phyloP scores from a whole-genome alignment of 2,329 filamentous ascomycete species.

The Rachicladosporium sp. region DNA sequence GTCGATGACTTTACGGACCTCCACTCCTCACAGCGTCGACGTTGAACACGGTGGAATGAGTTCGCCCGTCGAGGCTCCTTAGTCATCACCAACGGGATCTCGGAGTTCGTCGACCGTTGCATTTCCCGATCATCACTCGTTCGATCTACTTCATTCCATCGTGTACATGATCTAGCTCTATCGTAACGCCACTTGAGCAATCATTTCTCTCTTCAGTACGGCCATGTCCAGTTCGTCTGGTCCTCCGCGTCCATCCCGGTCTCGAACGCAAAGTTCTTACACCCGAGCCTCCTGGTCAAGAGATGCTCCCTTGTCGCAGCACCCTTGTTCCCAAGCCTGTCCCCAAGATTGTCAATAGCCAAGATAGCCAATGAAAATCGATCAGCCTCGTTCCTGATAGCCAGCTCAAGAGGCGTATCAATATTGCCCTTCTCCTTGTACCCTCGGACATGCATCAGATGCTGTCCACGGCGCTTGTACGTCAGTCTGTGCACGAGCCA shows the following conservation, averaged over 20 bases:
- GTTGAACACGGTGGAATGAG: too few relatives aligned
- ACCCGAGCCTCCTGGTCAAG: slow-evolving; percentile 51
- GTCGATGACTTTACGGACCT: too few relatives aligned
- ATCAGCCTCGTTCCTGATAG: slow-evolving; percentile 66
- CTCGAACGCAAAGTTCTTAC: slow-evolving; percentile 54
- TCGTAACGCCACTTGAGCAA: too few relatives aligned
- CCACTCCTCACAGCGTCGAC: too few relatives aligned
- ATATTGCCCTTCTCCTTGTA: slow-evolving; percentile 80
- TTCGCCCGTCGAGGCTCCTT: too few relatives aligned
- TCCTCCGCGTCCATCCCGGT: slow-evolving; percentile 56
- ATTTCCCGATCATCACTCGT: too few relatives aligned
- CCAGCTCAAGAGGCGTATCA: slow-evolving; percentile 66
- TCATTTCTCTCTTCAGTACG: slow-evolving; percentile 22
- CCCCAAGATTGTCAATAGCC: slow-evolving; percentile 56
- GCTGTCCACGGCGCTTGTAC: slow-evolving; percentile 58
- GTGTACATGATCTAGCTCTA: too few relatives aligned
- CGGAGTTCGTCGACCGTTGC: too few relatives aligned
- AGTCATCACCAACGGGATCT: too few relatives aligned
- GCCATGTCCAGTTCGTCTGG: slow-evolving; percentile 56
- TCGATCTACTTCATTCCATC: too few relatives aligned
- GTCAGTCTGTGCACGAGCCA: slow-evolving; percentile 68
- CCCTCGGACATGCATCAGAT: slow-evolving; percentile 60
- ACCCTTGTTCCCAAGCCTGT: slow-evolving; percentile 50
- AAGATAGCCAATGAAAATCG: slow-evolving; percentile 66
- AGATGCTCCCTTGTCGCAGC: slow-evolving; percentile 51